A percentile compares a stretch with the other conserved stretches of the same genome.
Evolutionary conservation across 805 yeast genomes (phyloP).

Genomic region (Clavispora carvajalis): DNA sequence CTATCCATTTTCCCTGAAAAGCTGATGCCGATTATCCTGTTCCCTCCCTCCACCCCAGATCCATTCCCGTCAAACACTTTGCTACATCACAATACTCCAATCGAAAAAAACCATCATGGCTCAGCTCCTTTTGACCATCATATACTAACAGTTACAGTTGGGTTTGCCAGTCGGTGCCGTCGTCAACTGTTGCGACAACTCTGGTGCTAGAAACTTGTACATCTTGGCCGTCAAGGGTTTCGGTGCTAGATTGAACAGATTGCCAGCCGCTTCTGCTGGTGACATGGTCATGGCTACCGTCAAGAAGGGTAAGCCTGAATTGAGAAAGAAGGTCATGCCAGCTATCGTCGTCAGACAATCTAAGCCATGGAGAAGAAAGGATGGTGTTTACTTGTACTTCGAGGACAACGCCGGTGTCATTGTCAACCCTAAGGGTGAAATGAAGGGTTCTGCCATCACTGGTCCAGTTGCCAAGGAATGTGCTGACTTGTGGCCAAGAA

Average conservation of each 20-base stretch:
- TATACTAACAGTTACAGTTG: conserved; percentile 54
- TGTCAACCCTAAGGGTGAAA: conserved; percentile 99
- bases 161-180: conserved; percentile 99
- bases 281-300: conserved; percentile 99
- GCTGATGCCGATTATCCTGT: background rate
- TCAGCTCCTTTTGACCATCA: background rate
- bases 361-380: conserved; percentile 99
- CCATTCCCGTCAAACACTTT: no score
- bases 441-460: conserved; percentile 99
- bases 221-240: conserved; percentile 97
- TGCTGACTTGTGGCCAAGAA: conserved; percentile 99
- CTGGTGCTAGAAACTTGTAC: conserved; percentile 99
- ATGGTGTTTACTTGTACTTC: conserved; percentile 98
- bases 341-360: conserved; percentile 99
- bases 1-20: background rate
- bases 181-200: conserved; percentile 99
- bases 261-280: conserved; percentile 99
- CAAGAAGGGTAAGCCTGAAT: conserved; percentile 99
- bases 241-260: conserved; percentile 99
- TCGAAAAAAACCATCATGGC: background rate
- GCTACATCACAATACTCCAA: background rate
- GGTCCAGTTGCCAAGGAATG: conserved; percentile 99
- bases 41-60: background rate
- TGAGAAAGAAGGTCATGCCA: conserved; percentile 99
- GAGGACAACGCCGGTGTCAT: conserved; percentile 99